Base-by-base conservation (phyloP, 768 basidiomycete genomes). In the Rhodotorula graminis region DNA sequence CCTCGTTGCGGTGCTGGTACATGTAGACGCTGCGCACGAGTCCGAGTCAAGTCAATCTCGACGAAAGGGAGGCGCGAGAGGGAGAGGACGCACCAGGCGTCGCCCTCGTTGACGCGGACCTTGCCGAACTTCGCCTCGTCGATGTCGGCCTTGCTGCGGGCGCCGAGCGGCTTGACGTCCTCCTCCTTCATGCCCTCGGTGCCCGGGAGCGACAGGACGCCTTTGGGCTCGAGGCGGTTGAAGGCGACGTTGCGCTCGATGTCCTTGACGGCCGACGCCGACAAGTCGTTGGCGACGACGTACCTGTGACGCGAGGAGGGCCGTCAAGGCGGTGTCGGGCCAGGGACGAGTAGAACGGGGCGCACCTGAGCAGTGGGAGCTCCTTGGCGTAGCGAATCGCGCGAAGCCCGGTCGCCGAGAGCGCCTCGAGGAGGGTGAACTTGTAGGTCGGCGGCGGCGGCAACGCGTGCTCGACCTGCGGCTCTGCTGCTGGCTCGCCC, bases 371-470 rank as follows among this genome's bases (percentile, higher is more conserved):
- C 56, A 89, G 85, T 2, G 94, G 93, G 16, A 99, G 93, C 82
- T 99, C 96, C 77, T 96, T 93, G 0, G 94, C 95, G 80, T 98
- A 99, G 49, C 96, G 90, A 65, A 99, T 96, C 2, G 94, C 90
- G 14, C 96, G 88, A 40, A 99, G 85, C 44, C 96, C 96, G 0
- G 95, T 98, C 0, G 96, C 96, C 27, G 94, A 94, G 46, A 99
- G 86, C 0, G 94, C 92, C 81, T 99, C 96, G 18, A 99, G 84
- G 27, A 96, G 85, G 27, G 88, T 87, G 76, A 93, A 86, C 76
- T 86, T 88, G 75, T 88, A 84, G 0, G 23, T 58, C 59, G 21
- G 49, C 49, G 37, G 3, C 11, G 15, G n/a, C 55, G 33, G 42
- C 40, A n/a, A 29, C 3, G 18, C 27, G 12, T n/a, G 6, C 7